Conservation (phyloP, 441 rosid genomes). For the Breynia disticha region DNA sequence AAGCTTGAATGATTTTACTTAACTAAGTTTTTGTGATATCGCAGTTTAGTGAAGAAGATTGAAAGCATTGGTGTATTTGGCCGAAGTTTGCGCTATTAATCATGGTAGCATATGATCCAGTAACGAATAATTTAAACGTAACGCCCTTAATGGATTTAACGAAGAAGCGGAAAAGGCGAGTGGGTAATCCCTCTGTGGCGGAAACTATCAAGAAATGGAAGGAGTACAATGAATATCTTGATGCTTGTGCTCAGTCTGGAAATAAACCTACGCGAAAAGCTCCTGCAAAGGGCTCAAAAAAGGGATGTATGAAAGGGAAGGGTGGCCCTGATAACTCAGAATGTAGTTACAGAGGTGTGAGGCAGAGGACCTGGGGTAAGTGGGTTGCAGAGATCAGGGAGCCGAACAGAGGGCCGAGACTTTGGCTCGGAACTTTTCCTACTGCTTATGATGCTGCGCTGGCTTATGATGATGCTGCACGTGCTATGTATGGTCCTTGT, state of each 20-base stretch:
- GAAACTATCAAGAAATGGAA: constrained; percentile 55
- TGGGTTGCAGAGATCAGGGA: constrained; percentile 89
- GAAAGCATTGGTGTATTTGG: no score
- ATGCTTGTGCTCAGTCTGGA: constrained; percentile 13
- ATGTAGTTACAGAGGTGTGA: constrained; percentile 58
- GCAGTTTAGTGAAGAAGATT: no score
- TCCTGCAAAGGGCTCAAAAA: constrained; percentile 64
- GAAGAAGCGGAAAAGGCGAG: constrained; percentile 47
- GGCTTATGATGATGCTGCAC: constrained; percentile 77
- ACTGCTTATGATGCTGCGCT: constrained; percentile 59
- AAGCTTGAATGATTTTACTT: no score
- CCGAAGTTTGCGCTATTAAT: no score
- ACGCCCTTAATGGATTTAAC: constrained; percentile 3
- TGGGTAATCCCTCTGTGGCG: constrained; percentile 27
- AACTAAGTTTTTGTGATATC: no score
- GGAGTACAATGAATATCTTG: constrained; percentile 29
- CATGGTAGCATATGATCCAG: constrained; percentile 14
- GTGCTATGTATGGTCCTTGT: constrained; percentile 45
- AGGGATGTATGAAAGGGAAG: constrained; percentile 84
- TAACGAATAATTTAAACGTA: not conserved
- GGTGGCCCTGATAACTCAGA: constrained; percentile 67
- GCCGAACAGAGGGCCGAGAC: constrained; percentile 50
- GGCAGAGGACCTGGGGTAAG: constrained; percentile 88
- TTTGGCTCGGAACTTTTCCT: constrained; percentile 78
- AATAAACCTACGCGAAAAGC: constrained; percentile 23